Percentiles rank a stretch among this genome's conserved stretches.
These are phyloP conservation scores for Camelina neglecta DNA, from an alignment of 345 rosid genomes.

Conservation along the genomic window DNA sequence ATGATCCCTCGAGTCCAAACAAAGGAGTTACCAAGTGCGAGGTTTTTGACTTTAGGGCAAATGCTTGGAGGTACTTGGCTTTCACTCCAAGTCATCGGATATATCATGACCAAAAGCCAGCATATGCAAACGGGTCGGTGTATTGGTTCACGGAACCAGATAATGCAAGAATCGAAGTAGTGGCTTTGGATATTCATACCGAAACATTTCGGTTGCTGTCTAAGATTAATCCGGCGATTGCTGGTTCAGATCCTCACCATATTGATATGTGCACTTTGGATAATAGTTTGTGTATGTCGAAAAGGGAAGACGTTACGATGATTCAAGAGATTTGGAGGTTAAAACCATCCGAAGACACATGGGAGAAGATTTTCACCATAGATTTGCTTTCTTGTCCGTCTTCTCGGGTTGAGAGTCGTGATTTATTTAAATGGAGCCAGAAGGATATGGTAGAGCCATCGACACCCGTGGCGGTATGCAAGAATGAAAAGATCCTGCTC, in stretches of 20 bases:
- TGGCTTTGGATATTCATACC: neutral
- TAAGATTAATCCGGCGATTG: conserved; percentile 7
- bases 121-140: too few relatives aligned
- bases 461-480: too few relatives aligned
- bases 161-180: too few relatives aligned
- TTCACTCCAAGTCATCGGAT: neutral
- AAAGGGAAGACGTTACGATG: neutral
- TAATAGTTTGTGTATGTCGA: conserved; percentile 30
- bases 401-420: neutral
- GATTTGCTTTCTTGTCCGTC: neutral
- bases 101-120: neutral
- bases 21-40: neutral
- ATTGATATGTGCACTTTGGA: conserved; percentile 26
- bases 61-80: neutral
- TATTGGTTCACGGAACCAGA: too few relatives aligned
- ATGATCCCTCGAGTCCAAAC: neutral
- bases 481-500: too few relatives aligned
- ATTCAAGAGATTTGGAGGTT: conserved; percentile 29
- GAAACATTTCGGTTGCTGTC: conserved; percentile 13
- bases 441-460: too few relatives aligned
- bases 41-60: neutral
- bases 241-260: conserved; percentile 5
- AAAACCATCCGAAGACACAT: conserved; percentile 10
- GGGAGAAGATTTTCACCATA: conserved; percentile 13
- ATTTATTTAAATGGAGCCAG: neutral